Evolutionary conservation across 495 filamentous ascomycete genomes (phyloP).

Genomic region (Corynascus novoguineensis): DNA sequence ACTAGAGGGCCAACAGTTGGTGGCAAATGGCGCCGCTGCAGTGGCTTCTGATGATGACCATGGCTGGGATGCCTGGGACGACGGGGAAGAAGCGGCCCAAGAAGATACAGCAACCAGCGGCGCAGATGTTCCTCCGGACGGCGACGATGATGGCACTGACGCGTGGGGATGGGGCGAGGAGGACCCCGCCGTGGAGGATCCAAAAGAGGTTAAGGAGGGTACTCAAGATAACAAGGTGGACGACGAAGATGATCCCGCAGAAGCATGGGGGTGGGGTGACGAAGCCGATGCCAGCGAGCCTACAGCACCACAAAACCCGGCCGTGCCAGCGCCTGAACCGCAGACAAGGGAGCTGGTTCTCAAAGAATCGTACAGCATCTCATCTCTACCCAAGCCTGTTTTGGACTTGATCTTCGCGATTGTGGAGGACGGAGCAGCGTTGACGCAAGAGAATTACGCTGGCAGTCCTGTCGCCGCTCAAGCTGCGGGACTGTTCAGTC

Average conservation of each 20-base stretch:
- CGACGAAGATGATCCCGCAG: constrained; percentile 51
- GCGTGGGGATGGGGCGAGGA: constrained; percentile 60
- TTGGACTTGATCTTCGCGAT: constrained; percentile 64
- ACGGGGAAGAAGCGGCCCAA: constrained; percentile 40
- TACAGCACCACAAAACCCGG: constrained; percentile 14
- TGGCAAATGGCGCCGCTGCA: constrained; percentile 48
- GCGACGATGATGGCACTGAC: constrained; percentile 47
- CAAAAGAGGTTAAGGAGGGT: constrained; percentile 21
- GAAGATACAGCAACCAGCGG: constrained; percentile 15
- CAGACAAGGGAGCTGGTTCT: constrained; percentile 58
- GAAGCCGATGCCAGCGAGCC: constrained; percentile 32
- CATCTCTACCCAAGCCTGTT: constrained; percentile 73
- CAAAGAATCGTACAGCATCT: constrained; percentile 81
- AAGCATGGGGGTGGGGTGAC: constrained; percentile 73
- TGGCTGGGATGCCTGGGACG: constrained; percentile 74
- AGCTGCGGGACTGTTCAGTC: constrained; percentile 65
- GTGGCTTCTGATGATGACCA: constrained; percentile 43
- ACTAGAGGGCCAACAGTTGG: constrained; percentile 57
- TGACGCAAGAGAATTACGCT: constrained; percentile 43
- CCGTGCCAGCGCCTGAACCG: constrained; percentile 12
- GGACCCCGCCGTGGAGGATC: constrained; percentile 31
- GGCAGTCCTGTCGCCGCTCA: constrained; percentile 58
- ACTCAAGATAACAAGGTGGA: constrained; percentile 13
- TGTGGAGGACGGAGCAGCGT: constrained; percentile 60
- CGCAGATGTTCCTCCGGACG: constrained; percentile 9